Base-by-base conservation (phyloP, 2,329 filamentous ascomycete species). In the Amauroascus verrucosus region DNA sequence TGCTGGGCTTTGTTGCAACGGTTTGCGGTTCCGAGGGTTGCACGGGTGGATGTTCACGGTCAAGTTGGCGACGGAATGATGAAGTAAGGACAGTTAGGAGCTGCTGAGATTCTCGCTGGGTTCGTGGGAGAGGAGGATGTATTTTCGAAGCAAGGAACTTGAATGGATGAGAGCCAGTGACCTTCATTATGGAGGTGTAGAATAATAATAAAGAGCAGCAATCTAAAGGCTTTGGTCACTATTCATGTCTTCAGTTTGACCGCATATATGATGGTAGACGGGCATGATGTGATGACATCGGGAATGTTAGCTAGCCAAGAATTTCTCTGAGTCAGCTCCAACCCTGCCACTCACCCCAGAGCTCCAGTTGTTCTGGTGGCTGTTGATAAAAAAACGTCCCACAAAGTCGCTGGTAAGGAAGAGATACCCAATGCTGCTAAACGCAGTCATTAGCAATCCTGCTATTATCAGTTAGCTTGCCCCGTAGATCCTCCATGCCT, bases 1-100 rank as follows among this genome's bases (percentile, higher is more conserved):
- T 45, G 38, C 16, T 24, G 18, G 18, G 11, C 22, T 41, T 22
- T 18, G 38, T 11, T 20, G 30, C 32, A 18, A 32, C 32, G 24
- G 57, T 54, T 48, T 60, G 57, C n/a, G 58, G 51, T 13, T 58
- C 56, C 48, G 59, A 32, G 13, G 54, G 53, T 38, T 57, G 56
- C n/a, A 61, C 58, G 30, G 64, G 62, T 16, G 75, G 77, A 66
- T 83, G 77, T 55, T 78, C 75, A 51, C 70, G 73, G 61, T 85
- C 81, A 40, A 85, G 75, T 55, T 84, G 80, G 48, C 75, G 72
- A 59, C 80, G 75, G 64, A 85, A 85, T 11, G 81, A 84, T 38
- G 73, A 75, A 20, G 80, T 83, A 58, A 85, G 74, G 18, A 81
- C 72, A 51, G 71, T 75, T 38, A 85, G 74, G 6, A 85, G 71